These are phyloP conservation scores for Coffea canephora DNA, from an alignment of 257 asterid genomes.

Conservation along the genomic window DNA sequence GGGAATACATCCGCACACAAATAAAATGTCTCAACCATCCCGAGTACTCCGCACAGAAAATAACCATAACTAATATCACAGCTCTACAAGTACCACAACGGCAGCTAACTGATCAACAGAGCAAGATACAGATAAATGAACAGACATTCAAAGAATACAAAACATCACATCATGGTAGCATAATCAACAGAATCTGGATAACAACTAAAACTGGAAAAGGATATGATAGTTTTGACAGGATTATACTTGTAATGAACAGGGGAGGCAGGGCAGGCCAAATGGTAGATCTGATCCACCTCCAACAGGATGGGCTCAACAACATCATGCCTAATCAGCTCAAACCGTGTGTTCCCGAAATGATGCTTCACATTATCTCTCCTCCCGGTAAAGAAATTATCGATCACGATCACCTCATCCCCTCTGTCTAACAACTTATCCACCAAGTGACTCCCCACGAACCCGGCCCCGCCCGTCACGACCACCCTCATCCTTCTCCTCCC, in stretches of 20 bases:
- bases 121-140: neutral
- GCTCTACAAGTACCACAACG: neutral
- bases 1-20: neutral
- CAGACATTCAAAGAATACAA: neutral
- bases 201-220: constrained; percentile 7
- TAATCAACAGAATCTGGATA: neutral
- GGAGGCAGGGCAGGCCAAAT: constrained; percentile 48
- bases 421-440: constrained; percentile 38
- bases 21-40: neutral
- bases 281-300: constrained; percentile 52
- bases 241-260: constrained; percentile 46
- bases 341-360: constrained; percentile 39
- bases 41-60: neutral
- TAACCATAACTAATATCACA: neutral
- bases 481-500: constrained; percentile 36
- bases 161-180: neutral
- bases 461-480: constrained; percentile 45
- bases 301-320: constrained; percentile 47
- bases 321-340: constrained; percentile 40
- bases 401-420: constrained; percentile 46
- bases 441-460: constrained; percentile 45
- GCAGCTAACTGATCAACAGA: neutral
- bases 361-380: constrained; percentile 47
- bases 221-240: constrained; percentile 45
- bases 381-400: constrained; percentile 46